Percentiles rank a stretch among this genome's conserved stretches.
phyloP scores from a whole-genome alignment of 495 filamentous ascomycete genomes.

The Aspergillus ellipticus region DNA sequence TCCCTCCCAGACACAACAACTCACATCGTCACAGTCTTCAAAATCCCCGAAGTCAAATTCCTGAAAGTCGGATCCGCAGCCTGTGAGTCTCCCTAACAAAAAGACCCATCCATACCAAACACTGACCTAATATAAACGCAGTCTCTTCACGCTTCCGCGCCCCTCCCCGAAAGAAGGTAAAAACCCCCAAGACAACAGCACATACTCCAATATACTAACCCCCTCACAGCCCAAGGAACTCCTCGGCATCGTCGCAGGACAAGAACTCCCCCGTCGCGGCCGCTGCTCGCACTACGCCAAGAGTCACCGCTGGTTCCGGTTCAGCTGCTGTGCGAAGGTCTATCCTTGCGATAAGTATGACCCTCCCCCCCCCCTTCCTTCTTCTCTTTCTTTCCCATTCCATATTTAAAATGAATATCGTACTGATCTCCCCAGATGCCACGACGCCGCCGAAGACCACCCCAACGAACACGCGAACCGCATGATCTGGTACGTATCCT shows the following conservation, averaged over 20 bases:
- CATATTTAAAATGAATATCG: not conserved
- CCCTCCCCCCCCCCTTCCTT: not conserved
- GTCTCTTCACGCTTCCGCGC: conserved; percentile 35
- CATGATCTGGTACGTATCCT: conserved; percentile 70
- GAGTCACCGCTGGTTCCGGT: conserved; percentile 82
- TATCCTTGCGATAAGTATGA: conserved; percentile 70
- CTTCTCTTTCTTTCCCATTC: not conserved
- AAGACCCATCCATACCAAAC: no score
- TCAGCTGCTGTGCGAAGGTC: conserved; percentile 63
- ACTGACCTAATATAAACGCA: conserved; percentile 11
- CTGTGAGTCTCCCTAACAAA: conserved; percentile 22
- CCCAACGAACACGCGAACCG: conserved; percentile 78
- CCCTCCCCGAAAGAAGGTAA: conserved; percentile 52
- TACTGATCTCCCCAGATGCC: conserved; percentile 52
- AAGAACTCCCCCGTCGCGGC: conserved; percentile 71
- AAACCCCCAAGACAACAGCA: not conserved
- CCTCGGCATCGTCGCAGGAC: conserved; percentile 73
- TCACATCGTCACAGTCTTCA: conserved; percentile 47
- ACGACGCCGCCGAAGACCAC: conserved; percentile 70
- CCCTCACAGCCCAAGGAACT: conserved; percentile 53
- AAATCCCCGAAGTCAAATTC: conserved; percentile 78
- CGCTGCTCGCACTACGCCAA: conserved; percentile 77
- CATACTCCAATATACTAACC: not conserved
- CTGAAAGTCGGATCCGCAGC: conserved; percentile 60
- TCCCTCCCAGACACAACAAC: not conserved